Conservation (phyloP, 306 rosid species). For the Rosa rugosa region DNA sequence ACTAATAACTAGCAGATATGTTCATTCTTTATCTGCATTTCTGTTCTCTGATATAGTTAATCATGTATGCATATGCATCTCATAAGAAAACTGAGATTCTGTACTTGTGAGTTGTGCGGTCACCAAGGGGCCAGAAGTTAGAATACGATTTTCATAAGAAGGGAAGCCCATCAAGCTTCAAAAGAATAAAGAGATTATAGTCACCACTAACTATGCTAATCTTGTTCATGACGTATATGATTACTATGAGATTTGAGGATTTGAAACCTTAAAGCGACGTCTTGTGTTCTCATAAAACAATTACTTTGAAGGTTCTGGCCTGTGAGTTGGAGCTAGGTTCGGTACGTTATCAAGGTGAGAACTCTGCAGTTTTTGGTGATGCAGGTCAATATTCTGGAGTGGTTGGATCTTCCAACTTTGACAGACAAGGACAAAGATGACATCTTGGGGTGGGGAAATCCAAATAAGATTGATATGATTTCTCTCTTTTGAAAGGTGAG, state of each 20-base stretch:
- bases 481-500: slow-evolving; percentile 83
- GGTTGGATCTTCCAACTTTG: slow-evolving; percentile 79
- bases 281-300: slow-evolving; percentile 83
- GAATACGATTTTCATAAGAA: slow-evolving; percentile 43
- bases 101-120: slow-evolving; percentile 22
- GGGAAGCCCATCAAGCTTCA: background rate
- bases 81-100: no score
- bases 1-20: no score
- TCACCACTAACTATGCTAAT: slow-evolving; percentile 75
- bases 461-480: slow-evolving; percentile 77
- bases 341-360: slow-evolving; percentile 74
- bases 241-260: slow-evolving; percentile 70
- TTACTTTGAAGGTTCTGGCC: slow-evolving; percentile 62
- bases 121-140: slow-evolving; percentile 65
- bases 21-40: no score
- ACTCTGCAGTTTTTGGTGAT: slow-evolving; percentile 79
- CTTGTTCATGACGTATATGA: slow-evolving; percentile 58
- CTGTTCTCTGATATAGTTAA: no score
- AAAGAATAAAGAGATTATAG: slow-evolving; percentile 46
- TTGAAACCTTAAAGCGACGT: background rate
- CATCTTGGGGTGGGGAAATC: slow-evolving; percentile 72
- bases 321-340: slow-evolving; percentile 59
- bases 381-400: slow-evolving; percentile 89
- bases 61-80: no score
- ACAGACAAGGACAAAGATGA: slow-evolving; percentile 84